These are phyloP conservation scores for Phanerochaete carnosa DNA, from an alignment of 768 basidiomycete genomes.

Conservation along the genomic window DNA sequence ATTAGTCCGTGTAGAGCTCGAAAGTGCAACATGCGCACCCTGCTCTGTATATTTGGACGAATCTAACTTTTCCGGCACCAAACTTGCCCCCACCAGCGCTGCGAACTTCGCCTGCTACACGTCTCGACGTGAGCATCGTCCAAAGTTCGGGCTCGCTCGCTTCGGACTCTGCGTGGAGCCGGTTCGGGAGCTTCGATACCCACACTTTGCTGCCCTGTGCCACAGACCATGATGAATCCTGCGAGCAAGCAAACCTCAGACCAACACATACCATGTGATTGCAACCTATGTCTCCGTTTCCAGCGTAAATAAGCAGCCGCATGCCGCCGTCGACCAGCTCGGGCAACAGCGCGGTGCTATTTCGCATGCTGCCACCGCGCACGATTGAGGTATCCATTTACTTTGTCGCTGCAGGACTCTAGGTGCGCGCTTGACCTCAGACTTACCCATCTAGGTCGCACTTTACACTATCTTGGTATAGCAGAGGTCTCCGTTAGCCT, in stretches of 20 bases:
- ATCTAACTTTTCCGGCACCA: conserved; percentile 82
- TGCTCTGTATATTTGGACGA: conserved; percentile 73
- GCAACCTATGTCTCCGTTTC: conserved; percentile 90
- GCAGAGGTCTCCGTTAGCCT: conserved; percentile 69
- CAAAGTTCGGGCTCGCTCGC: conserved; percentile 49
- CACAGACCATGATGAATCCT: neutral
- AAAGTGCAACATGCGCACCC: conserved; percentile 47
- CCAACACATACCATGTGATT: conserved; percentile 60
- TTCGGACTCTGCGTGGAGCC: conserved; percentile 61
- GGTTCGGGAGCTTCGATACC: conserved; percentile 60
- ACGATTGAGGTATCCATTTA: conserved; percentile 75
- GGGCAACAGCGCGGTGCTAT: conserved; percentile 75
- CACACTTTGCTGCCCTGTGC: conserved; percentile 73
- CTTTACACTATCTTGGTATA: conserved; percentile 84
- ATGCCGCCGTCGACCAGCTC: conserved; percentile 82
- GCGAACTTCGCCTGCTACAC: conserved; percentile 64
- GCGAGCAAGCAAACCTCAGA: neutral
- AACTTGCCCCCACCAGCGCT: conserved; percentile 61
- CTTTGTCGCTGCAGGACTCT: conserved; percentile 70
- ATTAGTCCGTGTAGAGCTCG: conserved; percentile 3
- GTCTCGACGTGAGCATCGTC: conserved; percentile 49
- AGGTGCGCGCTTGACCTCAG: conserved; percentile 75
- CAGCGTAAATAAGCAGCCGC: conserved; percentile 85
- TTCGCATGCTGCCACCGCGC: conserved; percentile 86
- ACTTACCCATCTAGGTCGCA: conserved; percentile 83